A percentile compares a stretch with the other conserved stretches of the same genome.
Evolutionary conservation across 2,329 filamentous ascomycete species (phyloP).

Genomic region (Pseudocercospora fijiensis): DNA sequence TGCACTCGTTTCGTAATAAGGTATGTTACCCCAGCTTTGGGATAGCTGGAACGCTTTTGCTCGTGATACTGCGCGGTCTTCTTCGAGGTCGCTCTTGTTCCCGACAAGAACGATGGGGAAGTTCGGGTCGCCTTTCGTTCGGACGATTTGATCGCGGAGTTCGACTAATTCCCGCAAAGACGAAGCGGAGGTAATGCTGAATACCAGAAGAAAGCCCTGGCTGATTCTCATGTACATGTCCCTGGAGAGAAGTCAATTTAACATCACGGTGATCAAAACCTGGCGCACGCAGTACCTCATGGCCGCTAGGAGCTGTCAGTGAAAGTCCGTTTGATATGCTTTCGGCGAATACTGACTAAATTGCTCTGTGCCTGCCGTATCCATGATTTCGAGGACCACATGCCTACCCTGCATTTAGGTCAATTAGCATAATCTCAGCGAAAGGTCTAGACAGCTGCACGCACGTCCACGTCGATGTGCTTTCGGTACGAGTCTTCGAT

Average conservation of each 20-base stretch:
- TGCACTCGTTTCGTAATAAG: slow-evolving; percentile 88
- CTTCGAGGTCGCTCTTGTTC: slow-evolving; percentile 88
- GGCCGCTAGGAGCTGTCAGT: slow-evolving; percentile 25
- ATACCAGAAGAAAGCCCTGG: slow-evolving; percentile 87
- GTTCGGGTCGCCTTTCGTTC: slow-evolving; percentile 73
- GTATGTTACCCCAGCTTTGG: slow-evolving; percentile 81
- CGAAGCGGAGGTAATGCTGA: slow-evolving; percentile 82
- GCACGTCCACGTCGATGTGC: slow-evolving; percentile 74
- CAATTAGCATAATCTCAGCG: background rate
- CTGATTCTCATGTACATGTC: slow-evolving; percentile 93
- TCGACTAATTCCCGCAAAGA: slow-evolving; percentile 80
- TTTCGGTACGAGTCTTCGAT: slow-evolving; percentile 64
- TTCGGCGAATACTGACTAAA: slow-evolving; percentile 65
- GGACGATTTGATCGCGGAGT: slow-evolving; percentile 83
- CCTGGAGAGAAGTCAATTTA: slow-evolving; percentile 37
- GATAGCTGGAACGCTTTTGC: slow-evolving; percentile 79
- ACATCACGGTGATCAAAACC: background rate
- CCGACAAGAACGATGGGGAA: slow-evolving; percentile 80
- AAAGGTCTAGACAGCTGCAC: slow-evolving; percentile 39
- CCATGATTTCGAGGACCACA: slow-evolving; percentile 86
- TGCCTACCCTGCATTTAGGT: slow-evolving; percentile 65
- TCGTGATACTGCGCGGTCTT: slow-evolving; percentile 74
- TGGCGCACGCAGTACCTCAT: slow-evolving; percentile 27
- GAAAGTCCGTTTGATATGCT: background rate
- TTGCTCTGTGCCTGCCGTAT: slow-evolving; percentile 88